These are phyloP conservation scores for Brassica nigra DNA, from an alignment of 345 rosid genomes.

Conservation along the genomic window DNA sequence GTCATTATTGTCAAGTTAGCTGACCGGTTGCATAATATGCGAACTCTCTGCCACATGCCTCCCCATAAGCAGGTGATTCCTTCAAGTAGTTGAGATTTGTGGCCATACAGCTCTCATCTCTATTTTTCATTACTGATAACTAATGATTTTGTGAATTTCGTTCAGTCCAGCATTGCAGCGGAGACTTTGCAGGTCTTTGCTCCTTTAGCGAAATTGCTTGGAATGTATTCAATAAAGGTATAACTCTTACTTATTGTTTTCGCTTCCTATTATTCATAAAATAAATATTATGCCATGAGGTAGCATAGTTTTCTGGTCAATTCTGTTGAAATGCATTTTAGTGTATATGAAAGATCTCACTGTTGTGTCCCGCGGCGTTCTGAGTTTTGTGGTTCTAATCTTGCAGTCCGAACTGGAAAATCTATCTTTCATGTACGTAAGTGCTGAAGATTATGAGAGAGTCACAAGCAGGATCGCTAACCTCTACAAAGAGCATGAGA, in stretches of 20 bases:
- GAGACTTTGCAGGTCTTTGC: slow-evolving; percentile 99
- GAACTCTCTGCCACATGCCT: slow-evolving; percentile 95
- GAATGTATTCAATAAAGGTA: slow-evolving; percentile 99
- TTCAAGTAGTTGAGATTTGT: slow-evolving; percentile 22
- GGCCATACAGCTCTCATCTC: slow-evolving; percentile 14
- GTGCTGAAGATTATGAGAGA: slow-evolving; percentile 83
- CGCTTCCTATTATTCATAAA: not conserved
- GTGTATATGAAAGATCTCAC: slow-evolving; percentile 6
- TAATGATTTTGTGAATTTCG: slow-evolving; percentile 36
- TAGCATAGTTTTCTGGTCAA: not conserved
- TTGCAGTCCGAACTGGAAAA: slow-evolving; percentile 98
- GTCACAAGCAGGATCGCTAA: slow-evolving; percentile 81
- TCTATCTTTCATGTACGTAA: slow-evolving; percentile 90
- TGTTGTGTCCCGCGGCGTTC: slow-evolving; percentile 17
- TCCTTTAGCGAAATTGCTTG: slow-evolving; percentile 92
- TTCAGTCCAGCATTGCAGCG: slow-evolving; percentile 94
- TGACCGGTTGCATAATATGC: slow-evolving; percentile 98
- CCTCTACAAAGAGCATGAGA: slow-evolving; percentile 84
- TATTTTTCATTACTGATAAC: slow-evolving; percentile 26
- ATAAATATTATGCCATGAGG: slow-evolving; percentile 3
- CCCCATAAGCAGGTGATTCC: slow-evolving; percentile 84
- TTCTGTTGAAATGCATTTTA: slow-evolving; percentile 2
- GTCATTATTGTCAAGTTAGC: slow-evolving; percentile 98
- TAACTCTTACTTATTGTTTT: not conserved
- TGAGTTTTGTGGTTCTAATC: slow-evolving; percentile 35